Evolutionary conservation across 2,329 filamentous ascomycete genomes (phyloP), one percentile per base, ranked within the genome.

Genomic region (Delphinella strobiligena): DNA sequence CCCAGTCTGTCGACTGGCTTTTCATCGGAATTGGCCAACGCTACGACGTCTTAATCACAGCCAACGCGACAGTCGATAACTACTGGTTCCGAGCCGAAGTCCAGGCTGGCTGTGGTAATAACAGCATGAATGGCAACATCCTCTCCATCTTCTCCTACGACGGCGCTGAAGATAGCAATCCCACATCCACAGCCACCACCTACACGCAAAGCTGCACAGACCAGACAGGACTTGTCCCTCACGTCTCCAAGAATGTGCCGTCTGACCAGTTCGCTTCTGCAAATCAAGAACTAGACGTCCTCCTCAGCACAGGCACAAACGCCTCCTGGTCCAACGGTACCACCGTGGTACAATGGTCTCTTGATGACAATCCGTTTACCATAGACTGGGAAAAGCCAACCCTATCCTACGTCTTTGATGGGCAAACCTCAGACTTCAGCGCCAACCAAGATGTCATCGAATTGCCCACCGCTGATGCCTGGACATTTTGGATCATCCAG

Each of bases 301-400:
- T 30, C 18, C 38, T 36, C n/a, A 35, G 27, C 30, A 18, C n/a
- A 18, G 33, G 38, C 19, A 17, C 29, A 10, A 35, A 18, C 16
- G 33, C 32, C 27, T 31, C 7, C 16, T 41, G 15, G 19, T 36
- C 33, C n/a, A 41, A 36, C 24, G 34, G 27, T 4, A 14, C 14
- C 19, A 17, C 19, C 19, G 32, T 41, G 18, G 22, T 36, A 11
- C 34, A 36, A 16, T 36, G 19, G 34, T 36, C 33, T 16, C 31
- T 36, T 19, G 19, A 27, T 9, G 17, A 27, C 34, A 27, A 36
- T 15, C 34, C 27, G 30, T 63, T 67, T 40, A 53, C 61, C 41
- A 55, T 65, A 14, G 47, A 54, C 22, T 67, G 62, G 62, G 50
- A 56, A 19, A 52, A 61, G 12, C 67, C 67, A 3, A 65, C 62